Evolutionary conservation across 2,329 filamentous ascomycete species (phyloP), one percentile per base, ranked within the genome.

Genomic region (Fusarium ambrosium): DNA sequence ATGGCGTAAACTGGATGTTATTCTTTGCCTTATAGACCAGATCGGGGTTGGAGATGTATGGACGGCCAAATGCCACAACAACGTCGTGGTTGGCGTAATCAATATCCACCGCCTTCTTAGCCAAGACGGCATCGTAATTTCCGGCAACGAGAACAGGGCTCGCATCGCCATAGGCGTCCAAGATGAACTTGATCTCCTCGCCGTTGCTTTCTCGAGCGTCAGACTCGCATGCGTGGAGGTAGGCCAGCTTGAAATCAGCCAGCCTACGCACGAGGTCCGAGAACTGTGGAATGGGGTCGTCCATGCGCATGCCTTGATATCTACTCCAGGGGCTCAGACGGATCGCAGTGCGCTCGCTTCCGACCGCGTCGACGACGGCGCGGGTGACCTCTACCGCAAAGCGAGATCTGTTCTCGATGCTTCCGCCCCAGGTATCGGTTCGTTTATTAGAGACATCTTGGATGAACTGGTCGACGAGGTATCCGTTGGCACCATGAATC

Each of bases 291-390:
- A 89, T 75, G 0, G 91, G 91, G 1, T 66, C 62, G 1, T 93
- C 86, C 2, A 92, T 92, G 3, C 84, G 82, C 91, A 93, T 91
- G 41, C 86, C 87, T 70, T 93, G 89, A 82, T 91, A 93, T 0
- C 82, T 81, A 59, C 86, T 88, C 81, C 87, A 93, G 0, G 91
- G 92, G 5, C 85, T 88, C 10, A 93, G 79, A 3, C 91, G 87
- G 51, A 92, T 87, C 2, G 85, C 89, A 9, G 87, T 85, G 39
- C 84, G 83, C 5, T 91, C 86, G 0, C 86, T 80, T 4, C 90
- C 91, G 8, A 88, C 79, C 0, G 82, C 84, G 0, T 78, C 78
- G 1, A 81, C 79, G 0, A 87, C 76, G 10, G 83, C 82, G 43
- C 84, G 79, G 2, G 86, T 80, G 18, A 90, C 82, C 59, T 90